A percentile compares a stretch with the other conserved stretches of the same genome.
Conservation (phyloP, 2,329 filamentous ascomycete genomes). For the Gaeumannomyces tritici region DNA sequence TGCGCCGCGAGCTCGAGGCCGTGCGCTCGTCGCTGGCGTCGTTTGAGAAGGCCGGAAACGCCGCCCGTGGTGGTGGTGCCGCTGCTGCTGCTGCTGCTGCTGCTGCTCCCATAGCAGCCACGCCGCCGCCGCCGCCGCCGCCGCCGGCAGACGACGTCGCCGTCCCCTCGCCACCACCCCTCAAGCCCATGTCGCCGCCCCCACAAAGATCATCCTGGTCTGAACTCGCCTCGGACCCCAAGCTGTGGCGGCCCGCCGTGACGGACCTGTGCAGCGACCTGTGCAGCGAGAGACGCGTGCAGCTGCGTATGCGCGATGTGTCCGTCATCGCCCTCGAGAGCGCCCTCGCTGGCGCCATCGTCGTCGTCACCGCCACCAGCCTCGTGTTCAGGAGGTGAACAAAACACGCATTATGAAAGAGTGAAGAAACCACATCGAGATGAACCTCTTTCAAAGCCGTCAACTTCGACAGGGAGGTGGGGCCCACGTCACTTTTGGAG, state of each 20-base stretch:
- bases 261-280: slow-evolving; percentile 53
- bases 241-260: slow-evolving; percentile 37
- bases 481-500: neutral
- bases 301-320: slow-evolving; percentile 58
- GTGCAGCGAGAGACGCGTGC: slow-evolving; percentile 54
- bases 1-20: slow-evolving; percentile 30
- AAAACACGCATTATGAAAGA: neutral
- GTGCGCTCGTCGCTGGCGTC: slow-evolving; percentile 18
- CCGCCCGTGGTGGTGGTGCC: neutral
- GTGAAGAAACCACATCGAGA: neutral
- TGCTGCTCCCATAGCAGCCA: neutral
- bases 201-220: slow-evolving; percentile 24
- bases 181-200: no score
- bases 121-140: no score
- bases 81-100: neutral
- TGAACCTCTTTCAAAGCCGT: neutral
- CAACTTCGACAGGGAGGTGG: neutral
- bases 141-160: no score
- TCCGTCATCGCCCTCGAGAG: slow-evolving; percentile 62
- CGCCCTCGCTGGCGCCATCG: slow-evolving; percentile 52
- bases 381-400: slow-evolving; percentile 30
- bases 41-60: slow-evolving; percentile 7
- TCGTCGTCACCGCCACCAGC: slow-evolving; percentile 45
- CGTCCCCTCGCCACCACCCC: no score
- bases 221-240: slow-evolving; percentile 29